Percentiles rank a stretch among this genome's conserved stretches.
phyloP scores from a whole-genome alignment of 2,329 filamentous ascomycete genomes.

The Beauveria sp. region DNA sequence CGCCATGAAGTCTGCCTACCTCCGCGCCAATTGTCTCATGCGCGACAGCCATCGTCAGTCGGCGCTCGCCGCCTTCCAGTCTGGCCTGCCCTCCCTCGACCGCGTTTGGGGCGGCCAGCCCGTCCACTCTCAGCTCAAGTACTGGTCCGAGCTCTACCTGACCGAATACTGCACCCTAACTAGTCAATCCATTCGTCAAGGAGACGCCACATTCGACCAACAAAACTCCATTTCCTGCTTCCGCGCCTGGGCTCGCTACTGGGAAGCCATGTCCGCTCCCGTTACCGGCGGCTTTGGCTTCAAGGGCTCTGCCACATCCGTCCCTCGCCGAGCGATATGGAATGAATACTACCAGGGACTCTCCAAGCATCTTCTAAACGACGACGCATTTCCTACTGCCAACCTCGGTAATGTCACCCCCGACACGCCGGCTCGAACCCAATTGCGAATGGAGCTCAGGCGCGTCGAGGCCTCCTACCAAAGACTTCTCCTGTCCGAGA shows the following conservation, averaged over 20 bases:
- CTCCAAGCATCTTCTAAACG: slow-evolving; percentile 64
- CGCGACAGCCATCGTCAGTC: slow-evolving; percentile 42
- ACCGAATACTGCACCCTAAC: slow-evolving; percentile 67
- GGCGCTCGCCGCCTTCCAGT: slow-evolving; percentile 59
- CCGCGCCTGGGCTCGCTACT: slow-evolving; percentile 64
- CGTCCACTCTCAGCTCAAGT: slow-evolving; percentile 57
- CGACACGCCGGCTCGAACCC: slow-evolving; percentile 48
- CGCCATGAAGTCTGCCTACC: slow-evolving; percentile 68
- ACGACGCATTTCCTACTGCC: slow-evolving; percentile 51
- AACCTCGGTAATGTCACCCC: slow-evolving; percentile 32
- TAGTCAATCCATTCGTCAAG: slow-evolving; percentile 48
- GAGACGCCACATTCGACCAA: slow-evolving; percentile 42
- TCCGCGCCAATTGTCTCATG: slow-evolving; percentile 59
- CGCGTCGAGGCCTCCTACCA: slow-evolving; percentile 75
- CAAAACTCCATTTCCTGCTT: slow-evolving; percentile 48
- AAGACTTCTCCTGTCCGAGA: slow-evolving; percentile 66
- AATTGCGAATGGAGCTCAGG: slow-evolving; percentile 70
- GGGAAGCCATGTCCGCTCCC: slow-evolving; percentile 43
- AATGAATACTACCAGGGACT: slow-evolving; percentile 75
- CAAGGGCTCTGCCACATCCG: slow-evolving; percentile 36
- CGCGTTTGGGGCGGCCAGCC: slow-evolving; percentile 42
- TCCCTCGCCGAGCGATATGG: slow-evolving; percentile 67
- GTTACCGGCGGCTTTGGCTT: slow-evolving; percentile 50
- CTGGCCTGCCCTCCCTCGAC: slow-evolving; percentile 56
- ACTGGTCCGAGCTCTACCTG: slow-evolving; percentile 73